Base-by-base conservation (phyloP, 345 rosid genomes). In the Rhodomyrtus tomentosa region DNA sequence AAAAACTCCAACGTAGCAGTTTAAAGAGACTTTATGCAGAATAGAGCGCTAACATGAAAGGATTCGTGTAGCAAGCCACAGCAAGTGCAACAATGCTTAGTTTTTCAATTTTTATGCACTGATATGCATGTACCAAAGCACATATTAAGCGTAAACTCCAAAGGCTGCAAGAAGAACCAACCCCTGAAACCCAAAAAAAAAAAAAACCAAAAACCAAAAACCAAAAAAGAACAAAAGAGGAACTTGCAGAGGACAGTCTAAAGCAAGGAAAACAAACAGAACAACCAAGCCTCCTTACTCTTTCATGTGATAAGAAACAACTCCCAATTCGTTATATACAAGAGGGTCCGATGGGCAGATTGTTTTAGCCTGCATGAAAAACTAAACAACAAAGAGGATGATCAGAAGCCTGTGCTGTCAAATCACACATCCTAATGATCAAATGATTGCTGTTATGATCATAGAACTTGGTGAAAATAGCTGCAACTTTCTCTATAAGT, bases 321-420 rank as follows among this genome's bases (percentile, higher is more conserved):
- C 98, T 59, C 99, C 99, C 14, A 96, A 95, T 91, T 97, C 99
- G 86, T 96, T 97, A 87, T 92, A 95, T 50, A 97, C 96, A 87
- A 95, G 95, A 81, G 99, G 99, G 90, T 97, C 99, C 36, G 96
- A 94, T 82, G 96, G 93, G 85, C 98, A 96, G 82, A 95, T 94
- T 74, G 91, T 85, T 92, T 95, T 96, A 80, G 99, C 98, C 96
- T 96, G 98, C 95, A 94, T 92, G 85, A 95, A 93, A 88, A 97
- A 97, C 99, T 97, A 92, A 22, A 86, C 86, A 86, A 82, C 45
- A 85, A 54, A 83, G 49, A 50, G 29, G 49, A 36, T 21, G 20
- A 68, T 68, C 45, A 68, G 79, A 68, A 10, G 42, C 50, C 45
- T 10, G 3, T 68, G 79, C 7, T 68, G 38, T 68, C 45, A 36